These are phyloP conservation scores for Musa schizocarpa DNA, from an alignment of 176 grass and related monocot genomes.

Conservation along the genomic window DNA sequence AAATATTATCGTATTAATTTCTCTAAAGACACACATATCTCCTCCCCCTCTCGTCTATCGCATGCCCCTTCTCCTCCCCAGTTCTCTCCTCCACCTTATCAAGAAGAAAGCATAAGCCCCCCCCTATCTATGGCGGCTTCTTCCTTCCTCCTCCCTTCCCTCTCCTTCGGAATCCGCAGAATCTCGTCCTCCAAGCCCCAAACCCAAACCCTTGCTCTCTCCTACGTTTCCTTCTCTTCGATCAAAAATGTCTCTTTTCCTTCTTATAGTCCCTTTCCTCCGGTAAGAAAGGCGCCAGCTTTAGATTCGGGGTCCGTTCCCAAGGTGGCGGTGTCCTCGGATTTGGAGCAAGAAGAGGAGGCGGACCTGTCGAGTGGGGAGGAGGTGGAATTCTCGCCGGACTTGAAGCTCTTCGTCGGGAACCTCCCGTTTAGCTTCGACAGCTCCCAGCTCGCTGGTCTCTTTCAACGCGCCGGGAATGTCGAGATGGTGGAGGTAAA, in stretches of 20 bases:
- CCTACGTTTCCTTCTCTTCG: not conserved
- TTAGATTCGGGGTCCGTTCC: conserved; percentile 32
- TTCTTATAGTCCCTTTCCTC: not conserved
- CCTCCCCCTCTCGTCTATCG: not conserved
- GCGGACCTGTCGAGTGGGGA: conserved; percentile 24
- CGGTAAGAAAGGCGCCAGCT: conserved; percentile 10
- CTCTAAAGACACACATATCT: not conserved
- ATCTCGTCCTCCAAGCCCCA: not conserved
- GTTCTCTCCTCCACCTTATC: not conserved
- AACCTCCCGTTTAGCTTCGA: conserved; percentile 90
- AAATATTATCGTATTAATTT: no score
- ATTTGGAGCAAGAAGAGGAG: conserved; percentile 22
- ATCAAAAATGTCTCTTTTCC: not conserved
- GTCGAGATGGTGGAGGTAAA: conserved; percentile 97
- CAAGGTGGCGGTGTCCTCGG: conserved; percentile 9
- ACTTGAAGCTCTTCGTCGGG: conserved; percentile 83
- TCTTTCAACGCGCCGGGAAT: conserved; percentile 67
- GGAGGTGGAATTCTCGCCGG: conserved; percentile 27
- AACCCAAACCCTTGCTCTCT: not conserved
- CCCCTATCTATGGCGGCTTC: not conserved
- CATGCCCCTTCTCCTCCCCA: not conserved
- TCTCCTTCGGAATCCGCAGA: not conserved
- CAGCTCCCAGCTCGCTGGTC: conserved; percentile 77
- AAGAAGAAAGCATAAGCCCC: not conserved
- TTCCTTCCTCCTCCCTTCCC: not conserved